A percentile compares a stretch with the other conserved stretches of the same genome.
These are phyloP conservation scores for Catunica adiposa DNA, from an alignment of 2,329 filamentous ascomycete species.

Conservation along the genomic window DNA sequence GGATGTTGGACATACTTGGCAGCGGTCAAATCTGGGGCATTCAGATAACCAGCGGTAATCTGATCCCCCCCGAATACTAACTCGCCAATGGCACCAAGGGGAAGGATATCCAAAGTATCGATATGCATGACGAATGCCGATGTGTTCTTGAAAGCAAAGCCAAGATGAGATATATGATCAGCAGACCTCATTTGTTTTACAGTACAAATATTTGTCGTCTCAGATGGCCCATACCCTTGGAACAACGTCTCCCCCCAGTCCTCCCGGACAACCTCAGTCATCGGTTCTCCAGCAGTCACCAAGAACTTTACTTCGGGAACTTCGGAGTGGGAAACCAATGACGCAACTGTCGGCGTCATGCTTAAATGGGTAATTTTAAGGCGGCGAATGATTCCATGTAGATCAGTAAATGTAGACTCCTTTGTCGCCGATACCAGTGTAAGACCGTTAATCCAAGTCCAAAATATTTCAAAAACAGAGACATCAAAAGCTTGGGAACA, in stretches of 20 bases:
- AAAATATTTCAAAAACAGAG: slow-evolving; percentile 83
- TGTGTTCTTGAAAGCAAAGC: slow-evolving; percentile 56
- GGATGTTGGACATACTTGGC: slow-evolving; percentile 55
- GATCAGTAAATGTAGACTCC: slow-evolving; percentile 55
- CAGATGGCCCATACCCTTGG: slow-evolving; percentile 72
- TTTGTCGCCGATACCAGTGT: slow-evolving; percentile 61
- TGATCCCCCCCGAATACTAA: slow-evolving; percentile 78
- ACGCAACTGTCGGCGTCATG: slow-evolving; percentile 70
- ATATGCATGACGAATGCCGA: slow-evolving; percentile 47
- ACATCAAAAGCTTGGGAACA: slow-evolving; percentile 78
- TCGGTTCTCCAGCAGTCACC: slow-evolving; percentile 64
- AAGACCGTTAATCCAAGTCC: slow-evolving; percentile 62
- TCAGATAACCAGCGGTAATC: slow-evolving; percentile 59
- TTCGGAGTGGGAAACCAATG: slow-evolving; percentile 49
- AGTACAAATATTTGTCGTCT: slow-evolving; percentile 78
- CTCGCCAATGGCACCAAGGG: slow-evolving; percentile 60
- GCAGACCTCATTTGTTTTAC: slow-evolving; percentile 42
- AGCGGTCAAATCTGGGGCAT: slow-evolving; percentile 42
- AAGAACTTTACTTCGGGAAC: slow-evolving; percentile 59
- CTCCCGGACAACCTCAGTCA: slow-evolving; percentile 54
- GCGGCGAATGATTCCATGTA: slow-evolving; percentile 48
- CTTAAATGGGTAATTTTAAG: slow-evolving; percentile 63
- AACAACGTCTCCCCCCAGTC: slow-evolving; percentile 54
- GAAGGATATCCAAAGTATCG: slow-evolving; percentile 36
- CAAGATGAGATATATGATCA: slow-evolving; percentile 60